phyloP scores from a whole-genome alignment of 768 basidiomycete genomes.

The Infundibulicybe gibba region DNA sequence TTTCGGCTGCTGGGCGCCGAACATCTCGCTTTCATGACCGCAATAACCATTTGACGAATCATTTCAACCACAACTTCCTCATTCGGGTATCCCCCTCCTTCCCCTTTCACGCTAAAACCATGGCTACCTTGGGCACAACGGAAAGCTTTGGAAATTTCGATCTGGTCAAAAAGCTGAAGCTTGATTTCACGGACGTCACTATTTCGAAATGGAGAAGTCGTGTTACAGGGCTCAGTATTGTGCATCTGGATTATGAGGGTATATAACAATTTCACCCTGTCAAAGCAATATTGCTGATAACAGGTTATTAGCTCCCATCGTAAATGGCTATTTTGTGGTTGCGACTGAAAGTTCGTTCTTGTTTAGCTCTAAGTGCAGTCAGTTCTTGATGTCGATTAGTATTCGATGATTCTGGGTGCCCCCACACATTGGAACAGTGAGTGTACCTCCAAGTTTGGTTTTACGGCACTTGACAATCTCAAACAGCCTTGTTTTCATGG shows the following conservation, averaged over 20 bases:
- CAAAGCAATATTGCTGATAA: constrained; percentile 12
- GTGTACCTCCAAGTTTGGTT: constrained; percentile 15
- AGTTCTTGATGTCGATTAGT: constrained; percentile 38
- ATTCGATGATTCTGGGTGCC: constrained; percentile 92
- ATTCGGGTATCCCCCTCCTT: constrained; percentile 16
- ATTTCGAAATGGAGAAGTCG: constrained; percentile 89
- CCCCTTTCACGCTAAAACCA: constrained; percentile 6
- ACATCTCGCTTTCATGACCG: constrained; percentile 5
- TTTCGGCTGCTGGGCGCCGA: constrained; percentile 13
- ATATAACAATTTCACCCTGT: constrained; percentile 5
- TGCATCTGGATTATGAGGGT: constrained; percentile 92
- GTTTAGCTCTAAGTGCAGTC: not conserved
- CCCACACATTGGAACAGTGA: constrained; percentile 95
- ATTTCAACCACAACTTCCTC: constrained; percentile 21
- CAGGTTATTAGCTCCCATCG: constrained; percentile 62
- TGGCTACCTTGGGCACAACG: constrained; percentile 1
- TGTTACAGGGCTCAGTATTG: constrained; percentile 82
- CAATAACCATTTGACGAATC: not conserved
- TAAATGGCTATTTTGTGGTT: constrained; percentile 89
- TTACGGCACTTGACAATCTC: constrained; percentile 5
- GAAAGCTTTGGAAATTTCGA: constrained; percentile 81
- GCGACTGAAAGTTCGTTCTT: constrained; percentile 73
- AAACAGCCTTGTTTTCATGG: constrained; percentile 84
- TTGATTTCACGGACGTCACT: constrained; percentile 76
- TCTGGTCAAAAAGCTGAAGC: constrained; percentile 68